Evolutionary conservation across 148 eudicot genomes (phyloP), one percentile per base, ranked within the genome.

Genomic region (Rhododendron mucronatum): DNA sequence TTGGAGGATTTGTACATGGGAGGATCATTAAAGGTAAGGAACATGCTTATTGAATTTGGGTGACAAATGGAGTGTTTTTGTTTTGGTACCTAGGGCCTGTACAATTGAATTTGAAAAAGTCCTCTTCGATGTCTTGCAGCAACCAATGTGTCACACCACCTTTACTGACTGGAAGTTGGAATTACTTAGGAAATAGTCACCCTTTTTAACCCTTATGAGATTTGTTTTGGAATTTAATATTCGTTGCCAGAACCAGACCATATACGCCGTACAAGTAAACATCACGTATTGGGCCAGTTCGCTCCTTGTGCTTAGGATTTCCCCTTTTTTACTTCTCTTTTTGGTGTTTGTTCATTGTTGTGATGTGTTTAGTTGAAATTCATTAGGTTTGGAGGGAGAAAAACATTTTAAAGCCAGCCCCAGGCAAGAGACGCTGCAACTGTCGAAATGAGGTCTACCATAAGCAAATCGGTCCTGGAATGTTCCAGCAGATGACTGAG

Each of bases 401-500:
- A 86, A 94, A 94, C 82, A 89, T 93, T 80, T 86, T 95, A 50
- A 96, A 96, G 90, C 94, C 96, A 53, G 97, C 97, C 26, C 90
- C 99, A 18, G 96, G 97, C 14, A 94, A 96, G 92, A 92, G 99
- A 89, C 90, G 89, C 71, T 97, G 99, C 88, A 95, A 97, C 89
- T 97, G 99, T 84, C 93, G 99, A 76, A 97, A 97, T 85, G 99
- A 95, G 88, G 98, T 97, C 81, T 93, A 97, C 87, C 98, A 97
- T 92, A 92, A 91, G 82, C 99, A 97, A 92, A 97, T 97, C 86
- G 99, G 99, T 84, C 98, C 96, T 7, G 99, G 99, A 84, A 59
- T 59, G 99, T 97, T 94, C 92, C 99, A 97, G 92, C 98, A 97
- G 90, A 93, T 95, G 88, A 95, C 99, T 2, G 98, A 97, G 91